Evolutionary conservation across 257 asterid species (phyloP).

Genomic region (Forsythia suspensa): DNA sequence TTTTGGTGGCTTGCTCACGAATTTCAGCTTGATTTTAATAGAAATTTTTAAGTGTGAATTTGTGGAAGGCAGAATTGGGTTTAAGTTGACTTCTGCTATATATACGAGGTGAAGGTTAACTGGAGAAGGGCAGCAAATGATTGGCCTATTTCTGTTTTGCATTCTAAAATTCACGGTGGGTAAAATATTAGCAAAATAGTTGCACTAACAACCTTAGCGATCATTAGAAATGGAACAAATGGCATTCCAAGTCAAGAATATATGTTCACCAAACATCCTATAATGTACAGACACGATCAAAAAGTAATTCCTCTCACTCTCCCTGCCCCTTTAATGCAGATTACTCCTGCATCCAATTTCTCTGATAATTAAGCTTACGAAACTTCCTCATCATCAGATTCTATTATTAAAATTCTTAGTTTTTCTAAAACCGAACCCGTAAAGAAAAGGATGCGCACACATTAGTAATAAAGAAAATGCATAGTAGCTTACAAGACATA

Average conservation of each 20-base stretch:
- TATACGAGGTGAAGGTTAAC: background rate
- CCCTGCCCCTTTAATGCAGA: background rate
- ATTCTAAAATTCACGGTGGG: background rate
- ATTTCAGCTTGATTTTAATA: background rate
- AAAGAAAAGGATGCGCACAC: background rate
- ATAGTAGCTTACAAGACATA: constrained; percentile 81
- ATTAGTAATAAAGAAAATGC: background rate
- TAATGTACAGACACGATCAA: background rate
- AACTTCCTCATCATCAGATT: background rate
- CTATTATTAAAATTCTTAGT: background rate
- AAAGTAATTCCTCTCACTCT: background rate
- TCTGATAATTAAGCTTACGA: background rate
- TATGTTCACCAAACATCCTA: background rate
- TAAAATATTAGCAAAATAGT: background rate
- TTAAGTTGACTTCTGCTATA: background rate
- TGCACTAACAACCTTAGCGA: background rate
- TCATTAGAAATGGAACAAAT: no score
- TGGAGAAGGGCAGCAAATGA: background rate
- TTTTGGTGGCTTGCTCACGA: background rate
- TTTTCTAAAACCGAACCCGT: background rate
- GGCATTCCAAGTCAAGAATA: background rate
- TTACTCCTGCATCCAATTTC: background rate
- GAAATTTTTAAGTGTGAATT: background rate
- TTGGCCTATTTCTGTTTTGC: background rate
- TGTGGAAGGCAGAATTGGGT: background rate